Base-by-base conservation (phyloP, 2,329 filamentous ascomycete species). In the Purpureocillium takamizusanense region DNA sequence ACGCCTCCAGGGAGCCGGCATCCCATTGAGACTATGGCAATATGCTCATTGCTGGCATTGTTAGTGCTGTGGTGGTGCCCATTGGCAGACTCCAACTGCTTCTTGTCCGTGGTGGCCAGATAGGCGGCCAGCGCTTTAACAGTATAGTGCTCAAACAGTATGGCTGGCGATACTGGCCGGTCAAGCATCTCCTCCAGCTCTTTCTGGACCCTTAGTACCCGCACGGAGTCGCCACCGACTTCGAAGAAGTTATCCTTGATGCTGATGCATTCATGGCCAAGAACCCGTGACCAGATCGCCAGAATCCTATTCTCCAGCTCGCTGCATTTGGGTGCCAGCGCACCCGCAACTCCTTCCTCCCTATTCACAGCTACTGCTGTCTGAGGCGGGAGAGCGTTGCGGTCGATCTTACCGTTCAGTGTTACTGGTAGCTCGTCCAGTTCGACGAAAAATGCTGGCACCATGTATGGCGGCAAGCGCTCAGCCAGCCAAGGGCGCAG, bases 1-100 rank as follows among this genome's bases (percentile, higher is more conserved):
- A 63, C 55, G 31, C 55, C 58, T 10, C 62, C 63, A 2, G 63
- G 60, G 42, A 65, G 53, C 17, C 62, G 59, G 44, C 61, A 65
- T 6, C 58, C 53, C 54, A 63, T 62, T 35, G 61, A 61, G n/a
- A 65, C 51, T 25, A 66, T 57, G 38, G 63, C 63, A 27, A 66
- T 57, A 23, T 46, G 43, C 25, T 48, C 41, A 7, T 39, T 21
- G 35, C 7, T 30, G 17, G 15, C 31, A n/a, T 13, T 14, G 17
- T 7, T 27, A n/a, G n/a, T n/a, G n/a, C n/a, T n/a, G n/a, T n/a
- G n/a, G n/a, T n/a, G n/a, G n/a, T n/a, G n/a, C n/a, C n/a, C n/a
- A n/a, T n/a, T n/a, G n/a, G n/a, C n/a, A n/a, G n/a, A n/a, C n/a
- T n/a, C n/a, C n/a, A n/a, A n/a, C n/a, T n/a, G n/a, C n/a, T n/a